Evolutionary conservation across 2,329 filamentous ascomycete species (phyloP).

Genomic region (Fusarium lyarnte): DNA sequence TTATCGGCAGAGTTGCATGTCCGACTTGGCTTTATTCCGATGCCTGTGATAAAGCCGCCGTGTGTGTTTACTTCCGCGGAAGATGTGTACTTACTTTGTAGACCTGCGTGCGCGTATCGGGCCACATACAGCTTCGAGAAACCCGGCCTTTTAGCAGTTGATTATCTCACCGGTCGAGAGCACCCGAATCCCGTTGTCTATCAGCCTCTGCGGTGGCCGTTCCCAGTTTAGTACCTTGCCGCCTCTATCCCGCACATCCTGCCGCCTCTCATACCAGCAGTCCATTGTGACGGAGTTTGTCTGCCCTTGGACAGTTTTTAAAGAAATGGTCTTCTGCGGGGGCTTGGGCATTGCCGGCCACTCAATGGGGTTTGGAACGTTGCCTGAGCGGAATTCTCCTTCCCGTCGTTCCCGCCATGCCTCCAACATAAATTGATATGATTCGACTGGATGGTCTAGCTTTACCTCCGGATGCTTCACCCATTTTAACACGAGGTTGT

Average conservation of each 20-base stretch:
- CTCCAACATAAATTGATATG: constrained; percentile 38
- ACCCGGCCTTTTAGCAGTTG: neutral
- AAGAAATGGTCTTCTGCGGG: neutral
- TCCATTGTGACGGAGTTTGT: neutral
- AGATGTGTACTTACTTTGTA: neutral
- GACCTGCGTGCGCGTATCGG: neutral
- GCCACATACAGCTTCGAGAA: fast-evolving
- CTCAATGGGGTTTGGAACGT: constrained; percentile 18
- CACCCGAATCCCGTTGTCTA: neutral
- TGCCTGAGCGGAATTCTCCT: neutral
- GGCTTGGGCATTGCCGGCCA: constrained; percentile 32
- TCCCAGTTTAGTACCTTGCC: neutral
- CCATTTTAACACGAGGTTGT: constrained; percentile 30
- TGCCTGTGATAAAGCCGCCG: neutral
- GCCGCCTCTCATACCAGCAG: neutral
- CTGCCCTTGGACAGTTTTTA: neutral
- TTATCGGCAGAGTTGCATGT: neutral
- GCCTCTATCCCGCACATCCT: neutral
- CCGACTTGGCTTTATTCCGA: neutral
- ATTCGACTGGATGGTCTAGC: constrained; percentile 44
- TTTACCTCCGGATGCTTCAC: constrained; percentile 45
- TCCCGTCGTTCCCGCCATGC: constrained; percentile 36
- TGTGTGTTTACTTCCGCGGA: neutral
- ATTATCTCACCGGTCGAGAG: neutral
- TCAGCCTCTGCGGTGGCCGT: neutral